Base-by-base conservation (phyloP, 768 basidiomycete genomes). In the Hebeloma cylindrosporum region DNA sequence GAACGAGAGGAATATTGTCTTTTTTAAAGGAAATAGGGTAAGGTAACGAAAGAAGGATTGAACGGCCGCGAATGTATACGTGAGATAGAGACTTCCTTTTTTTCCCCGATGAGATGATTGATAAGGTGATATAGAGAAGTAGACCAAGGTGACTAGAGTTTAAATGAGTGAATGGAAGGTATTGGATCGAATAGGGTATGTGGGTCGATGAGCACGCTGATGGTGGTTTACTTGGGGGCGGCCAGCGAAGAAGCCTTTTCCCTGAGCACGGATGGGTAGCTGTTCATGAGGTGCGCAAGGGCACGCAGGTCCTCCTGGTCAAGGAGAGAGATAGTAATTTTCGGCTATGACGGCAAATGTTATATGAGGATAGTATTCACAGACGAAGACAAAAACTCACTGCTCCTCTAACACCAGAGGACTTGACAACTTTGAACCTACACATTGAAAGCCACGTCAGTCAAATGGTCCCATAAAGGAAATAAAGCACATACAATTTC, bases 231-330 rank as follows among this genome's bases (percentile, higher is more conserved):
- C 52, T 69, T 70, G 45, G 54, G 41, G n/a, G 50, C n/a, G 16
- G 53, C 54, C 18, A 70, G 45, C 9, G 63, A 54, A 16, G 70
- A 56, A 1, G 71, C 82, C 67, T 92, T 93, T 62, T 90, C 88
- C 67, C 87, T 92, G 47, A 93, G 72, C 2, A 92, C 77, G 6
- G 79, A 67, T 8, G 88, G 86, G 62, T 89, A 93, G 60, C 88
- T 88, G 63, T 91, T 88, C 83, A 90, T 83, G 31, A 94, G 75
- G 61, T 91, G 88, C 5, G 88, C 85, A 35, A 94, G 75, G 4
- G 89, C 73, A 31, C 85, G 79, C 17, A 94, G 75, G 58, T 95
- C 92, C 47, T 93, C 93, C 54, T 84, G 75, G 57, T 94, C 90
- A 48, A 95, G 69, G 7, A 93, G 75, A 4, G 77, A 69, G 54